Evolutionary conservation across 2,329 filamentous ascomycete species (phyloP).

Genomic region (Alternaria sp.): DNA sequence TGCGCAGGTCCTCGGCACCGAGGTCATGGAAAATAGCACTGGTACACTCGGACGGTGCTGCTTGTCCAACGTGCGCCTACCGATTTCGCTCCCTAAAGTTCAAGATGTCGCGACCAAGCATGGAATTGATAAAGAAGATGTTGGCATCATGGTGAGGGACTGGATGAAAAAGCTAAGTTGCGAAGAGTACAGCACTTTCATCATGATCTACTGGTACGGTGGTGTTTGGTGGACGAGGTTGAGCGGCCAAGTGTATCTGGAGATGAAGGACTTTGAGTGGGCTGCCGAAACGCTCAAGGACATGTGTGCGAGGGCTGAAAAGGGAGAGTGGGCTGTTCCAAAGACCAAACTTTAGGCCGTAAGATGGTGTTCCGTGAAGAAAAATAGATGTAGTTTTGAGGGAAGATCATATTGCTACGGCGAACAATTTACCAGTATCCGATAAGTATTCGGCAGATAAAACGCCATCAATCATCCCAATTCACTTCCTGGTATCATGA

Average conservation of each 20-base stretch:
- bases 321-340: constrained; percentile 50
- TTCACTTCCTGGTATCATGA: not conserved
- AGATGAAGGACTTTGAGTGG: constrained; percentile 79
- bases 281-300: constrained; percentile 67
- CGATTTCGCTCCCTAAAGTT: constrained; percentile 61
- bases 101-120: constrained; percentile 24
- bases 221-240: constrained; percentile 75
- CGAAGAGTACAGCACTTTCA: constrained; percentile 74
- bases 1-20: constrained; percentile 72
- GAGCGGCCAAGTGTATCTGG: constrained; percentile 87
- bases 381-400: not conserved
- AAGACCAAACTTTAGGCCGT: constrained; percentile 19
- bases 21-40: constrained; percentile 73
- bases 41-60: constrained; percentile 71
- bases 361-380: not conserved
- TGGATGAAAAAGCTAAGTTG: constrained; percentile 55
- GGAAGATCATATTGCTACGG: not conserved
- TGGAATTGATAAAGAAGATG: constrained; percentile 28
- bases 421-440: not conserved
- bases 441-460: not conserved
- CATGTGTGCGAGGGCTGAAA: constrained; percentile 62
- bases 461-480: not conserved
- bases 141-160: constrained; percentile 46
- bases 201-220: constrained; percentile 70
- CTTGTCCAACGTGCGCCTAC: constrained; percentile 78